Evolutionary conservation across 495 filamentous ascomycete species (phyloP), one percentile per base, ranked within the genome.

Genomic region (Penicillium desertorum): DNA sequence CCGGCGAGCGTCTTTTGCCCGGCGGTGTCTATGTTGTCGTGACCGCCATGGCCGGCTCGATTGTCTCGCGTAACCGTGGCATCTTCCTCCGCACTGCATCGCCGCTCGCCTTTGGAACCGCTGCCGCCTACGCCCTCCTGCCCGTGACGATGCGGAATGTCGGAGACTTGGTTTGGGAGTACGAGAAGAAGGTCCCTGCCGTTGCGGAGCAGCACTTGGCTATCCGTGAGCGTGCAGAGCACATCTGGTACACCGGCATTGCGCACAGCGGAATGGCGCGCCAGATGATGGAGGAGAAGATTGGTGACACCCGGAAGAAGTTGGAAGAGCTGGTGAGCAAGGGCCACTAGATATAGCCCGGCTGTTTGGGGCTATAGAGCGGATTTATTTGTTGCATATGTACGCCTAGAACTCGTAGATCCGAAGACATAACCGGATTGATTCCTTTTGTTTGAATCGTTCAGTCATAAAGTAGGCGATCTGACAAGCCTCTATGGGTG

Each of bases 321-420:
- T 71, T 96, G 39, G 92, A 97, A 79, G 86, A 83, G 36, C 88
- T 92, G 88, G 89, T 98, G 37, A 89, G 84, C 76, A 93, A 96
- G 80, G 91, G 90, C 43, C 88, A 87, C 61, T 75, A 74, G 61
- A 67, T 45, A 49, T 57, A 19, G 45, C 46, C 55, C 54, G 45
- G 44, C 59, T 48, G 12, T 46, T 61, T 52, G 29, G 19, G 53
- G 51, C 55, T 55, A 48, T 49, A 55, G 52, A 43, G 58, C 48
- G 58, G 45, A 46, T 52, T 61, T 51, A 48, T 61, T 58, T 64
- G 52, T 67, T 67, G 66, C 66, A 69, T 63, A 65, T 69, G 66
- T 69, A 69, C 66, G 64, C 59, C 59, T 69, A 69, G 62, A 69
- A 62, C 57, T 63, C 58, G 44, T 67, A 67, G 61, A 69, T 69